Conservation (phyloP, 2,329 filamentous ascomycete genomes). For the Beauveria medogensis region DNA sequence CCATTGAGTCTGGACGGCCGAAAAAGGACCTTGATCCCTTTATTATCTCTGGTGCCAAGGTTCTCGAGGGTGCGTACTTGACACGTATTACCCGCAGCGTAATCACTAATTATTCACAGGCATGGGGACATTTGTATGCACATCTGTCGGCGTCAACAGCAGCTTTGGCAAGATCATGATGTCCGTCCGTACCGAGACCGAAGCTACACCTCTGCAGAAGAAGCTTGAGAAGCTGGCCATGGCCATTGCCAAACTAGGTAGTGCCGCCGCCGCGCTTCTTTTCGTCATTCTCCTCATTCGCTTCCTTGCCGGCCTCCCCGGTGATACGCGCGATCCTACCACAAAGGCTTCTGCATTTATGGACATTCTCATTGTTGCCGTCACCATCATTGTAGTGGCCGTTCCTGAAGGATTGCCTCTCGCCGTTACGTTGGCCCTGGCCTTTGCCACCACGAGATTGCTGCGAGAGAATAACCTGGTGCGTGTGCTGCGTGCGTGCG, state of each 20-base stretch:
- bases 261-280: constrained; percentile 61
- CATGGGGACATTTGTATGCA: constrained; percentile 45
- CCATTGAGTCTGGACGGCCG: constrained; percentile 39
- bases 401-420: constrained; percentile 59
- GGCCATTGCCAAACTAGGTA: constrained; percentile 36
- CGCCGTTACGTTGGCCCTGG: constrained; percentile 59
- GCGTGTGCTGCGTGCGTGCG: constrained; percentile 58
- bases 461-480: constrained; percentile 64
- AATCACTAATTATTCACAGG: constrained; percentile 19
- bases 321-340: constrained; percentile 38
- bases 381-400: constrained; percentile 59
- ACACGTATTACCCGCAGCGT: not conserved
- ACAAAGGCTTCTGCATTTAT: constrained; percentile 53
- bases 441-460: constrained; percentile 62
- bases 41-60: constrained; percentile 48
- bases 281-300: constrained; percentile 74
- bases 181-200: constrained; percentile 42
- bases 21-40: constrained; percentile 54
- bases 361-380: constrained; percentile 56
- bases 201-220: constrained; percentile 46
- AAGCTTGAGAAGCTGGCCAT: constrained; percentile 36
- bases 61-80: constrained; percentile 35
- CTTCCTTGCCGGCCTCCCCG: constrained; percentile 56
- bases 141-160: constrained; percentile 47
- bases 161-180: constrained; percentile 49